Base-by-base conservation (phyloP, 352 stramenopile genomes). In the Ophiocytium majus region DNA sequence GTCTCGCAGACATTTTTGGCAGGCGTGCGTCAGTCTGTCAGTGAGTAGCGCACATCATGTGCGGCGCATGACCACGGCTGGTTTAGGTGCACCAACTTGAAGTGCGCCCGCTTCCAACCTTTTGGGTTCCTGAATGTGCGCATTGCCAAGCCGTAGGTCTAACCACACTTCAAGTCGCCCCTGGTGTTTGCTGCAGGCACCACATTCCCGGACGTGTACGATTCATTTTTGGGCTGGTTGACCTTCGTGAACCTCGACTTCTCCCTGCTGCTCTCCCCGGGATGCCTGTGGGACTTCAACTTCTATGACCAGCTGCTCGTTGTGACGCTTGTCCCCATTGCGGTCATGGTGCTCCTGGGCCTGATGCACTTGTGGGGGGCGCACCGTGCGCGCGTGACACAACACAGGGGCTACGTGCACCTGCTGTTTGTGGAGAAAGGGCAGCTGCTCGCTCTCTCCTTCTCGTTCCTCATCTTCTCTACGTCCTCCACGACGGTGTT, bases 181-280 rank as follows among this genome's bases (percentile, higher is more conserved):
- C n/a, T 82, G 19, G 31, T 34, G 14, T 34, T 36, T 10, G 63
- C 66, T 34, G 81, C 81, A 33, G 80, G 80, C 74, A 10, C 80
- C 17, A 71, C 35, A 0, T 85, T 81, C 50, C 66, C 81, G 9
- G 35, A 82, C 63, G 81, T 81, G 37, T 85, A 85, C 74, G 32
- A 63, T 19, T 33, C 43, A 10, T 85, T 85, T 31, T 31, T 85
- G 14, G 19, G 43, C 19, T 66, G 33, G 23, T 9, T 81, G n/a
- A 31, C 82, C 33, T 17, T 85, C 14, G 63, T 85, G 34, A 82
- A 85, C 74, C 74, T 85, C 71, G 36, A 85, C 50, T 49, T 85
- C 66, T 19, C 35, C 43, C 74, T 66, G 63, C 32, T 82, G 43
- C 50, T 85, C 35, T 81, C 82, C 19, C 34, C 71, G 9, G 71